Conservation (phyloP, 306 rosid species). For the Castanopsis chinensis region DNA sequence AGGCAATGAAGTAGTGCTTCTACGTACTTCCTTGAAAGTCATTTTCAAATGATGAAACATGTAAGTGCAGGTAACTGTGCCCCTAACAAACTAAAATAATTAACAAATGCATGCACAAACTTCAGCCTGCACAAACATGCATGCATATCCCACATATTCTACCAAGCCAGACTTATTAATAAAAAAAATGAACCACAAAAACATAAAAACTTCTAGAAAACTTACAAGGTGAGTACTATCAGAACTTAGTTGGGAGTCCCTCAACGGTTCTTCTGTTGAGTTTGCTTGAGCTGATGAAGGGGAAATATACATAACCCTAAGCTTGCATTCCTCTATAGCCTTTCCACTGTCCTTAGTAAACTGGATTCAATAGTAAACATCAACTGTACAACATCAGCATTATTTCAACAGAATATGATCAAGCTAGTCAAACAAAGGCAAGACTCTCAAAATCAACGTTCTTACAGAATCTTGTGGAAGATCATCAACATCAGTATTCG, state of each 20-base stretch:
- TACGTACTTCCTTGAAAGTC: neutral
- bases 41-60: neutral
- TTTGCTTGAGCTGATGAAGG: conserved; percentile 46
- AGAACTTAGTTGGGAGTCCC: conserved; percentile 39
- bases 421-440: conserved; percentile 15
- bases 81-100: neutral
- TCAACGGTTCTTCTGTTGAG: conserved; percentile 59
- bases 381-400: conserved; percentile 5
- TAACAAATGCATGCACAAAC: neutral
- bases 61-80: neutral
- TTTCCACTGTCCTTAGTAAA: conserved; percentile 81
- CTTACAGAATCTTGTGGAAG: conserved; percentile 80
- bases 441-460: conserved; percentile 8
- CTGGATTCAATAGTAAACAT: conserved; percentile 41
- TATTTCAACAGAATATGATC: conserved; percentile 1
- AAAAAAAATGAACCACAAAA: conserved; percentile 2
- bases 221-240: conserved; percentile 63
- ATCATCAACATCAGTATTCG: conserved; percentile 71
- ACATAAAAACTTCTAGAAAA: conserved; percentile 16
- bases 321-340: conserved; percentile 79
- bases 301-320: conserved; percentile 60
- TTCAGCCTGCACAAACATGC: neutral
- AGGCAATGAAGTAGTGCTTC: neutral
- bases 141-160: neutral
- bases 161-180: neutral